Base-by-base conservation (phyloP, 148 eudicot genomes). In the Linanthus parryae region DNA sequence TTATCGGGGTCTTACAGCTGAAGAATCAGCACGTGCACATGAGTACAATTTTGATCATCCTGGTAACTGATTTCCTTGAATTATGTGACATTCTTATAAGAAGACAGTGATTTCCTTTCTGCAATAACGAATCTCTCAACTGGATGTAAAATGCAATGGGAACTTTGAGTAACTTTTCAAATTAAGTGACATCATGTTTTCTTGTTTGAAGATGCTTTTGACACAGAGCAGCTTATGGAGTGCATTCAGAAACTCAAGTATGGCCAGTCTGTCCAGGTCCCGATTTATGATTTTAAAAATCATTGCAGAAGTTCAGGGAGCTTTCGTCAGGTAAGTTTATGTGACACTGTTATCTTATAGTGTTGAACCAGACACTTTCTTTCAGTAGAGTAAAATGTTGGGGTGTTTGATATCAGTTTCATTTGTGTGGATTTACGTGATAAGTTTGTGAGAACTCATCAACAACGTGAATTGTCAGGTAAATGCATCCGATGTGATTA, bases 21-120 rank as follows among this genome's bases (percentile, higher is more conserved):
- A 91, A 73, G 98, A 87, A 71, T 59, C 73, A 40, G 58, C 83
- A 46, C 67, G 72, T 35, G 98, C 82, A 26, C 88, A 82, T 21
- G 96, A 87, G 70, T 91, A 91, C 65, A 91, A 91, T 55, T 91
- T 91, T 69, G 98, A 91, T 69, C 98, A 87, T 72, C 98, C 98
- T 62, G 98, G 98, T 91, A 79, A 68, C 39, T 3, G 7, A 26
- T 9, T 27, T 37, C 10, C 20, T n/a, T 52, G 27, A 42, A 27
- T 48, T 14, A 10, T 24, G 51, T 47, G 8, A 15, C 15, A 13
- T 31, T 19, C 19, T 30, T 42, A 12, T 22, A 31, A 23, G 38
- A 16, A 11, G 24, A 37, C 19, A 11, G 3, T 6, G 9, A 4
- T 18, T 15, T 54, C 25, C 35, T 5, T 31, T 11, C 11, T 31